A percentile compares a stretch with the other conserved stretches of the same genome.
These are phyloP conservation scores for Leccinum barrowsii DNA, from an alignment of 768 basidiomycete species.

Conservation along the genomic window DNA sequence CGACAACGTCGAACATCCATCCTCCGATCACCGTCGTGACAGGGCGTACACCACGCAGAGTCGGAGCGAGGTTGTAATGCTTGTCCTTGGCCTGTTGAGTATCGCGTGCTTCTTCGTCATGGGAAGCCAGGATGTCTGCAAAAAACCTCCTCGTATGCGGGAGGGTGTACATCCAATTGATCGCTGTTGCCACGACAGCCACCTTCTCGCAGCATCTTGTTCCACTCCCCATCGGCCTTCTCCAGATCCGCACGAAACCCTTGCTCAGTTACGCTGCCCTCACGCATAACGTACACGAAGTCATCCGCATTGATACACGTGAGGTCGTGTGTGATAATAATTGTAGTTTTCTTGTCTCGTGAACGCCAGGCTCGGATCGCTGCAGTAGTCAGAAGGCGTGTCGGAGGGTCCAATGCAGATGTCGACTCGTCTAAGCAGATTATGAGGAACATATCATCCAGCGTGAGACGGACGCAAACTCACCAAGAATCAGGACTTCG, in stretches of 20 bases:
- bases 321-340: slow-evolving; percentile 28
- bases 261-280: slow-evolving; percentile 78
- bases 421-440: slow-evolving; percentile 64
- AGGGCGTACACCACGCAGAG: slow-evolving; percentile 42
- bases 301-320: slow-evolving; percentile 69
- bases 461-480: slow-evolving; percentile 26
- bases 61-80: slow-evolving; percentile 39
- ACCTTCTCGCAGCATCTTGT: slow-evolving; percentile 63
- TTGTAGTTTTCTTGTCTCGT: slow-evolving; percentile 57
- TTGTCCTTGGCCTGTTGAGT: slow-evolving; percentile 24
- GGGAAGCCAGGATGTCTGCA: slow-evolving; percentile 47
- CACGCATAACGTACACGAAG: slow-evolving; percentile 90
- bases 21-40: slow-evolving; percentile 53
- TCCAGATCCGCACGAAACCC: slow-evolving; percentile 85
- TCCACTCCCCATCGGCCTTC: slow-evolving; percentile 59
- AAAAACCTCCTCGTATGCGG: slow-evolving; percentile 38
- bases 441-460: neutral
- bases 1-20: slow-evolving; percentile 70
- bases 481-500: slow-evolving; percentile 86
- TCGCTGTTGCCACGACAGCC: slow-evolving; percentile 47
- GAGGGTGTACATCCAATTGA: slow-evolving; percentile 24
- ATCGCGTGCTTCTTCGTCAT: slow-evolving; percentile 36
- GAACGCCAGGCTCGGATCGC: slow-evolving; percentile 58
- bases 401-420: slow-evolving; percentile 81
- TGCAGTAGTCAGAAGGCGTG: slow-evolving; percentile 80